Evolutionary conservation across 176 grass and related monocot genomes (phyloP), one percentile per base, ranked within the genome.

Genomic region (Coix lacrymajobi): DNA sequence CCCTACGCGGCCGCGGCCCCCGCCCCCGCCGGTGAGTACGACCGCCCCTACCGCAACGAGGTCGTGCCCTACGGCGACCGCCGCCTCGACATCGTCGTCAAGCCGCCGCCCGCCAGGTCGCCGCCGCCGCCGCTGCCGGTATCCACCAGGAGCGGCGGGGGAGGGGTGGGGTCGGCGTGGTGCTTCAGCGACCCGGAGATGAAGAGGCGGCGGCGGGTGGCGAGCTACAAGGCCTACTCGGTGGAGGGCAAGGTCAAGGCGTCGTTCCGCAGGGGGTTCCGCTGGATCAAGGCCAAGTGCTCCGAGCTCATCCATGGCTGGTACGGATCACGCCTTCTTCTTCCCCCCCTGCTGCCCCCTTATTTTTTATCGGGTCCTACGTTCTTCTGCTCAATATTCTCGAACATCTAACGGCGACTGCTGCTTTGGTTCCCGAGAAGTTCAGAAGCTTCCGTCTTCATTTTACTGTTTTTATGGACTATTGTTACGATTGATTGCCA

Each of bases 231-330:
- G 89, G 89, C 89, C 36, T 99, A 99, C 78, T 93, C 93, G 22
- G 97, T 90, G 30, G 93, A 99, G 75, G 97, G 93, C 7, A 99
- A 96, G 79, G 85, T 96, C 60, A 99, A 96, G 89, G 62, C 89
- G 2, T 94, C 97, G 15, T 19, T 99, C 62, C 91, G 97, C 43
- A 94, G 91, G 83, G 83, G 97, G 4, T 92, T 99, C 79, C 91
- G 89, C 79, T 99, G 97, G 97, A 94, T 96, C 93, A 96, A 96
- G 89, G 83, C 60, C 26, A 99, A 94, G 83, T 99, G 97, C 91
- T 89, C 97, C 40, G 89, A 85, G 66, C 86, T 96, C 57, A 90
- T 99, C 76, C 91, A 94, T 87, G 81, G 89, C 84, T 91, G 87
- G 93, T 98, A 92, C 36, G 61, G 61, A 75, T 75, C 75, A 39